phyloP scores from a whole-genome alignment of 495 filamentous ascomycete genomes.

The Glonium stellatum region DNA sequence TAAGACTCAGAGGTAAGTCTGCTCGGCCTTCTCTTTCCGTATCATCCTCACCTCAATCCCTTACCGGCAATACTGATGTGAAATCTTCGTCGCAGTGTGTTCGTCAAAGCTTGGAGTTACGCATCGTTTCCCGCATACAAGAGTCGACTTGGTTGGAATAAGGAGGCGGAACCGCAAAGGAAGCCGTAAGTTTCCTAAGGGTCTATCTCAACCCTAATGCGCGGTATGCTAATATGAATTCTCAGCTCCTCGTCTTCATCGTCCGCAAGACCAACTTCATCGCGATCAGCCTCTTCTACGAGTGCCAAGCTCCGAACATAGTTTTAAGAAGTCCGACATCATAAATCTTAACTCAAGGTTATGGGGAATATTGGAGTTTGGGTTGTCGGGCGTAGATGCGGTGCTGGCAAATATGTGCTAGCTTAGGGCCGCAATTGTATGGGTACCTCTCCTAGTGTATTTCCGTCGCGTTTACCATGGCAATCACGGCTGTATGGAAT shows the following conservation, averaged over 20 bases:
- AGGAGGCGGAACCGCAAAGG: neutral
- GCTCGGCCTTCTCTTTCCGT: neutral
- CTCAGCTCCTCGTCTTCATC: neutral
- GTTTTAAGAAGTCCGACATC: neutral
- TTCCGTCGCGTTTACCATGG: neutral
- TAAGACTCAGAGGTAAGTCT: conserved; percentile 58
- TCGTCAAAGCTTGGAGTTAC: conserved; percentile 38
- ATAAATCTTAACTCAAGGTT: neutral
- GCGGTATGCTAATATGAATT: neutral
- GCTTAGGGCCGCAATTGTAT: neutral
- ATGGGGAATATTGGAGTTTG: neutral
- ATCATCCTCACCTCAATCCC: neutral
- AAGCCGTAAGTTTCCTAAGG: neutral
- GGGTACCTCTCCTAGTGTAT: neutral
- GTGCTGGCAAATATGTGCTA: neutral
- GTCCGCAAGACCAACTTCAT: conserved; percentile 47
- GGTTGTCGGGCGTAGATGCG: neutral
- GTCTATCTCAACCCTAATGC: neutral
- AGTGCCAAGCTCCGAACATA: conserved; percentile 26
- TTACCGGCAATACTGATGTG: neutral
- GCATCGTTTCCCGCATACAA: conserved; percentile 27
- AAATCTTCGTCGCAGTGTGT: conserved; percentile 22
- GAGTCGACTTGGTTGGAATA: conserved; percentile 27
- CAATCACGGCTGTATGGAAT: neutral
- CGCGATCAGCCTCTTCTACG: conserved; percentile 55